Percentiles rank a stretch among this genome's conserved stretches.
Conservation (phyloP, 257 asterid species). For the Nicotiana sylvestris region DNA sequence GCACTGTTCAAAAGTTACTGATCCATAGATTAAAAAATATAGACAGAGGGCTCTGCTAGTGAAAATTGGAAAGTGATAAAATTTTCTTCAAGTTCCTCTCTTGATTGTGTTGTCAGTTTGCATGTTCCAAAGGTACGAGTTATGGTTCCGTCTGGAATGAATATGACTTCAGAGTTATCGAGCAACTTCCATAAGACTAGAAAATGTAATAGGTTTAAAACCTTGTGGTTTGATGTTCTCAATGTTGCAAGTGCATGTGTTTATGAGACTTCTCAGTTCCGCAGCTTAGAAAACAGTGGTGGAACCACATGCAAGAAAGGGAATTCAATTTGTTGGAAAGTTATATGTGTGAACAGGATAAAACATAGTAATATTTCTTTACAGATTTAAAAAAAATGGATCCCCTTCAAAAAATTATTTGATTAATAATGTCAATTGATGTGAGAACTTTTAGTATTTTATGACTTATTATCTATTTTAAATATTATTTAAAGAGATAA, state of each 20-base stretch:
- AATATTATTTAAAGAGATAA: no score
- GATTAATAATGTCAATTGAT: no score
- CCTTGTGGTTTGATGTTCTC: background rate
- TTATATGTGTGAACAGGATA: no score
- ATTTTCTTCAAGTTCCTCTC: background rate
- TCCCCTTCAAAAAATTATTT: no score
- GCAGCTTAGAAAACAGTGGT: no score
- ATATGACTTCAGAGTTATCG: background rate
- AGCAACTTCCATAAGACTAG: background rate
- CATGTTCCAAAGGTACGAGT: background rate
- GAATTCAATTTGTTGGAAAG: no score
- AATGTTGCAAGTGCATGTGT: background rate
- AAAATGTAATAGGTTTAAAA: background rate
- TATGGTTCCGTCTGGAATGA: background rate
- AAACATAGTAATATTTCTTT: no score
- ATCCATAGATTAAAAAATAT: background rate
- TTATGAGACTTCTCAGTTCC: background rate
- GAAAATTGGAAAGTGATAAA: background rate
- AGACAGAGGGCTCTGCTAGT: background rate
- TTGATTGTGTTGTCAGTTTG: background rate
- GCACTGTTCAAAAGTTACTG: background rate
- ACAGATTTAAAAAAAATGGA: no score
- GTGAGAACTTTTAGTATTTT: no score
- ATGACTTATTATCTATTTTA: no score
- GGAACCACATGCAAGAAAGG: no score